phyloP scores from a whole-genome alignment of 805 yeast genomes.

The Candida arabinofermentans region DNA sequence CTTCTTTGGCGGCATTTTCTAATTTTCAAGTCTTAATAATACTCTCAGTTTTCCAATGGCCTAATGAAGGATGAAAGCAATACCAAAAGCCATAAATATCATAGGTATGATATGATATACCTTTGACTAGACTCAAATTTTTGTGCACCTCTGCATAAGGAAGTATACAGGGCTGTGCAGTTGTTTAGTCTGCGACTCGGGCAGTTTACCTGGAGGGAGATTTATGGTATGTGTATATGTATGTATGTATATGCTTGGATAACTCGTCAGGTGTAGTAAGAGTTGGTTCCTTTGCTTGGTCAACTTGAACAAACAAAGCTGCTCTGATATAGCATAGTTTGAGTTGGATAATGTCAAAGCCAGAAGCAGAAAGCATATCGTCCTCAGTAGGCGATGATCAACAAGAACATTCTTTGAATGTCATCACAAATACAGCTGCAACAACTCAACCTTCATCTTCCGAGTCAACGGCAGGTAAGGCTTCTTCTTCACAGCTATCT shows the following conservation, averaged over 20 bases:
- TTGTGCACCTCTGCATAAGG: not conserved
- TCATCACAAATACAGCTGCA: not conserved
- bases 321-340: no score
- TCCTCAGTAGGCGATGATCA: not conserved
- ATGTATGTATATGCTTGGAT: no score
- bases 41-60: not conserved
- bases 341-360: not conserved
- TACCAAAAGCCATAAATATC: no score
- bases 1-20: constrained; percentile 27
- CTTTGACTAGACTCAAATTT: not conserved
- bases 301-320: no score
- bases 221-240: no score
- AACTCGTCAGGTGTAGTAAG: no score
- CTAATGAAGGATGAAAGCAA: not conserved
- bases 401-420: not conserved
- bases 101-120: no score
- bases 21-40: not conserved
- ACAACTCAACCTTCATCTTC: not conserved
- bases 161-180: no score
- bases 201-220: no score
- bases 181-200: no score
- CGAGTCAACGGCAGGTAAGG: not conserved
- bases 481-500: constrained; percentile 8
- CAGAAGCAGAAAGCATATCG: not conserved
- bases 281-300: no score